Conservation (phyloP, 164 flowering plant species). For the Piper longum region DNA sequence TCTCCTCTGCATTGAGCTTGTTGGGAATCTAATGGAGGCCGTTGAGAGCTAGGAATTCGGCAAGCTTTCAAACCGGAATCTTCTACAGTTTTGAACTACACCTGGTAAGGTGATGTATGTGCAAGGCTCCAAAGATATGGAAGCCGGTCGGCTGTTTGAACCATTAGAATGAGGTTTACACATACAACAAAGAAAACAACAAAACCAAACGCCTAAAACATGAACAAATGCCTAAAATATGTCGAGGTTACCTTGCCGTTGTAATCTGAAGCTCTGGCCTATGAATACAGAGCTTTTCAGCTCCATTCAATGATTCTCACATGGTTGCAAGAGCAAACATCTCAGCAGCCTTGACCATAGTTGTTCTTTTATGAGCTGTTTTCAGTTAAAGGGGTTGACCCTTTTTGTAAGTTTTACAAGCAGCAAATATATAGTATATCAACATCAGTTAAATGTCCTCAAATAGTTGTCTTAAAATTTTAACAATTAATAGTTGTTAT, state of each 20-base stretch:
- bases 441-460: too few relatives aligned
- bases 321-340: neutral
- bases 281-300: neutral
- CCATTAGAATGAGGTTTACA: neutral
- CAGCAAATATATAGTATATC: too few relatives aligned
- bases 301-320: neutral
- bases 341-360: neutral
- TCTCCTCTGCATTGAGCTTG: neutral
- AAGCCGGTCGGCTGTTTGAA: neutral
- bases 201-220: neutral
- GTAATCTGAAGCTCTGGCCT: neutral
- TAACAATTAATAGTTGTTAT: too few relatives aligned
- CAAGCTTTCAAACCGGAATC: neutral
- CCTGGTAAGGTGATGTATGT: neutral
- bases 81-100: neutral
- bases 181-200: constrained; percentile 1
- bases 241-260: neutral
- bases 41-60: neutral
- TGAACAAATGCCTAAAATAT: neutral
- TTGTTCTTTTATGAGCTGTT: neutral
- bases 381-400: neutral
- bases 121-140: neutral
- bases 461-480: too few relatives aligned
- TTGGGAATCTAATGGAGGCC: neutral
- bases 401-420: neutral